These are phyloP conservation scores for Aspergillus brasiliensis DNA, from an alignment of 2,329 filamentous ascomycete species.

Conservation along the genomic window DNA sequence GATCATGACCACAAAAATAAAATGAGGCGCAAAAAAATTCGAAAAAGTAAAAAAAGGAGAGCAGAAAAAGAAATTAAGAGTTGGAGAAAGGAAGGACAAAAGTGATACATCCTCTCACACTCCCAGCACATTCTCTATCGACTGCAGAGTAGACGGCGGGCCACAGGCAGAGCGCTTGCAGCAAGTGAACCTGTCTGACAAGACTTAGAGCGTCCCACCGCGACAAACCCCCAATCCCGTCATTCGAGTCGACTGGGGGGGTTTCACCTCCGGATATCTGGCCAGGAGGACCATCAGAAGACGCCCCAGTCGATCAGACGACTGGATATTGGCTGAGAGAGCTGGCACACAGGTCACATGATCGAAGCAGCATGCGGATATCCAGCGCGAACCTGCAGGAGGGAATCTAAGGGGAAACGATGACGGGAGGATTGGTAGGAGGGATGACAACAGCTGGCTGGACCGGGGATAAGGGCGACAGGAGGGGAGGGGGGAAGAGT, in stretches of 20 bases:
- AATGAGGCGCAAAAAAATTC: not conserved
- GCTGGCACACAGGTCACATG: constrained; percentile 39
- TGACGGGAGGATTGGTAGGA: constrained; percentile 26
- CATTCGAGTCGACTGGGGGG: constrained; percentile 26
- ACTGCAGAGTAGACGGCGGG: constrained; percentile 21
- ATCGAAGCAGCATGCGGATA: constrained; percentile 37
- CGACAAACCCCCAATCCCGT: constrained; percentile 13
- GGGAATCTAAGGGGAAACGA: constrained; percentile 8
- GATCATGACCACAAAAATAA: constrained; percentile 6
- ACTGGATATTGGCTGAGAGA: constrained; percentile 28
- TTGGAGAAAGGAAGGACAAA: constrained; percentile 12
- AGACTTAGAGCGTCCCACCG: constrained; percentile 27
- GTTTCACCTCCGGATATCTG: constrained; percentile 25
- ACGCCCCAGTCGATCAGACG: constrained; percentile 23
- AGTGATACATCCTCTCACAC: constrained; percentile 27
- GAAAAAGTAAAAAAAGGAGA: not conserved
- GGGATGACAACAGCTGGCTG: constrained; percentile 14
- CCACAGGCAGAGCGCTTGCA: constrained; percentile 25
- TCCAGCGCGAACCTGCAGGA: constrained; percentile 36
- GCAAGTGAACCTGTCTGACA: constrained; percentile 37
- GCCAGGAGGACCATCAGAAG: constrained; percentile 17
- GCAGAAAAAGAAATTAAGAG: constrained; percentile 14
- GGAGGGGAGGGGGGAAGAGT: constrained; percentile 9
- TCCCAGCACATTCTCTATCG: constrained; percentile 16
- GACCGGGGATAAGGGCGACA: constrained; percentile 16